Base-by-base conservation (phyloP, 2,329 filamentous ascomycete genomes). In the Hyphodiscus sp. region DNA sequence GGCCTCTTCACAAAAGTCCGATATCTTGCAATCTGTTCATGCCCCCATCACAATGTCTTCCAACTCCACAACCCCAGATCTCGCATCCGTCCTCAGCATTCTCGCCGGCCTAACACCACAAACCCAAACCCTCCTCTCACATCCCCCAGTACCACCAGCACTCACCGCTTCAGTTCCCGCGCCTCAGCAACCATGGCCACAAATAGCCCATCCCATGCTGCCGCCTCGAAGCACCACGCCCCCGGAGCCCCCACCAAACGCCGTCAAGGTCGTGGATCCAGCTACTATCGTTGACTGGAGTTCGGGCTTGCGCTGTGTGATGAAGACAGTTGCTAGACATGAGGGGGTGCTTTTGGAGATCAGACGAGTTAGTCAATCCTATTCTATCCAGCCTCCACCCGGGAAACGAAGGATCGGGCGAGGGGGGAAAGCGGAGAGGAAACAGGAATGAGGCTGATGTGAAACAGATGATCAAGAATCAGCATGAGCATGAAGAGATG, bases 401-500 rank as follows among this genome's bases (percentile, higher is more conserved):
- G 23, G 23, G 23, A 8, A 8, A 26, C 23, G 23, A 8, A 8
- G n/a, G n/a, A n/a, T n/a, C n/a, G n/a, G n/a, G n/a, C n/a, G n/a
- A n/a, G 3, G 3, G 8, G 23, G 8, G 23, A 26, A 8, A 26
- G 23, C 3, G 23, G 23, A 26, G 6, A 41, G 10, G 18, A 16
- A 43, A 5, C 38, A 49, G 18, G 19, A 23, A n/a, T 45, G 20
- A 47, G 41, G 30, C 51, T 63, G 23, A 53, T 45, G 10, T 20
- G 47, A 19, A 41, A 19, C 66, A 82, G 69, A 73, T 87, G 67
- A 85, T 87, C 55, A 74, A 75, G 51, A 76, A 81, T 43, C 83
- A 87, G 65, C 77, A 82, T 61, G 74, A 76, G 42, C 78, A 86
- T 61, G 82, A 87, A 59, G 74, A 74, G 58, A 76, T 80, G 59